Evolutionary conservation across 164 flowering plant genomes (phyloP).

Genomic region (Macadamia integrifolia): DNA sequence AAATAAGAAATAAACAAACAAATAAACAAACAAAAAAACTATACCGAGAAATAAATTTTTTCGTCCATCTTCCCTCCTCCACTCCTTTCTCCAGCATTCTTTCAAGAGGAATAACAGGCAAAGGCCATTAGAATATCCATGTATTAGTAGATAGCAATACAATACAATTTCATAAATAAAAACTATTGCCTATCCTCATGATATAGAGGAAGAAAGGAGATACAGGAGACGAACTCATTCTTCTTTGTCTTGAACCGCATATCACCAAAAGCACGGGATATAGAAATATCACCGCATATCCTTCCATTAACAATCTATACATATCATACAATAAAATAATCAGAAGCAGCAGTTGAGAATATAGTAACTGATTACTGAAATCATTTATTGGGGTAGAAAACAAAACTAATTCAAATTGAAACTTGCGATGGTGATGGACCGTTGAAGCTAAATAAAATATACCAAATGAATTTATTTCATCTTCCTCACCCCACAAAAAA

Average conservation of each 20-base stretch:
- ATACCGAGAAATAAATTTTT: constrained; percentile 83
- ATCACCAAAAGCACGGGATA: constrained; percentile 99
- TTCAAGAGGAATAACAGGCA: constrained; percentile 11
- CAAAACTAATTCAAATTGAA: too few relatives aligned
- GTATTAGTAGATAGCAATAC: not conserved
- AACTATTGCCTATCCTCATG: not conserved
- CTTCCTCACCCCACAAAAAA: too few relatives aligned
- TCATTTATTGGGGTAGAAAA: too few relatives aligned
- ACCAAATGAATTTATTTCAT: too few relatives aligned
- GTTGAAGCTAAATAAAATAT: too few relatives aligned
- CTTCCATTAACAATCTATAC: constrained; percentile 79
- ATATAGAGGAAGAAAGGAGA: constrained; percentile 17
- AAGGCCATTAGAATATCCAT: constrained; percentile 5
- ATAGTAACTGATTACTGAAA: not conserved
- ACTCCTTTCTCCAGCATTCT: constrained; percentile 93
- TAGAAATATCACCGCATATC: constrained; percentile 92
- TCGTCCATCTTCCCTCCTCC: constrained; percentile 74
- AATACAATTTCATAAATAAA: not conserved
- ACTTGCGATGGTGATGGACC: too few relatives aligned
- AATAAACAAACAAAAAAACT: constrained; percentile 2
- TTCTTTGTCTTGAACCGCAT: constrained; percentile 89
- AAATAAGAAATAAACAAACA: not conserved
- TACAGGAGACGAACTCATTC: constrained; percentile 59
- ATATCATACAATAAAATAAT: not conserved
- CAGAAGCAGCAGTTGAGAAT: not conserved